Percentiles rank a stretch among this genome's conserved stretches.
Evolutionary conservation across 2,329 filamentous ascomycete species (phyloP).

Genomic region (Alternaria rosae): DNA sequence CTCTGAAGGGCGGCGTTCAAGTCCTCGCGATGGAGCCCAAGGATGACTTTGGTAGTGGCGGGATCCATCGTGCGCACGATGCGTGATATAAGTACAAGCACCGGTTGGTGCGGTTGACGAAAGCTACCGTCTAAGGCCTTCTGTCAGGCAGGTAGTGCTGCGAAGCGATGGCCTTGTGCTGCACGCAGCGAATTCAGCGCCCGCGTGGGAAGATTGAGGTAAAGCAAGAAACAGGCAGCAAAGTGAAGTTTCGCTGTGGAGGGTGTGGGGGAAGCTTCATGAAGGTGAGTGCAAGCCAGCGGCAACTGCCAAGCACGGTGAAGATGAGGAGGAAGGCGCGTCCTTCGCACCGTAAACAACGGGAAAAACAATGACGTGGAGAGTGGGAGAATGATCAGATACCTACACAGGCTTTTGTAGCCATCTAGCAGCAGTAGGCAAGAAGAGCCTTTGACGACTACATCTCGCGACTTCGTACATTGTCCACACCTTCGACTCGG

Average conservation of each 20-base stretch:
- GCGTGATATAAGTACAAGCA: background rate
- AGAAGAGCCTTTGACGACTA: background rate
- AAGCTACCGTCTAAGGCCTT: too few species aligned
- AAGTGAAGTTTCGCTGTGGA: background rate
- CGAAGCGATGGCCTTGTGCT: too few species aligned
- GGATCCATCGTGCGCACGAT: background rate
- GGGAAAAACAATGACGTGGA: background rate
- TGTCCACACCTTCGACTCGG: background rate
- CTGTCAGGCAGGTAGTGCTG: too few species aligned
- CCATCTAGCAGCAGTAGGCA: background rate
- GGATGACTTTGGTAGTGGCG: background rate
- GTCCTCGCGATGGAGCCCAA: slow-evolving; percentile 15
- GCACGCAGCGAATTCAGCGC: background rate
- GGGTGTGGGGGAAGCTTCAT: background rate
- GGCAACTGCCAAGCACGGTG: background rate
- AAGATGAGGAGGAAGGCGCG: background rate
- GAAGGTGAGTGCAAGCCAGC: background rate
- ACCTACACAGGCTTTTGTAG: background rate
- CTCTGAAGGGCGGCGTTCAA: slow-evolving; percentile 10
- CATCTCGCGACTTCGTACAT: background rate
- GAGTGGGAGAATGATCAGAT: slow-evolving; percentile 1
- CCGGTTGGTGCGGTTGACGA: too few species aligned
- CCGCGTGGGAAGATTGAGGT: background rate
- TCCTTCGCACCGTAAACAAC: background rate
- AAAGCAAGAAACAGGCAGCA: too few species aligned